Base-by-base conservation (phyloP, 1,284 basidiomycete species). In the Trichosporon sp. region DNA sequence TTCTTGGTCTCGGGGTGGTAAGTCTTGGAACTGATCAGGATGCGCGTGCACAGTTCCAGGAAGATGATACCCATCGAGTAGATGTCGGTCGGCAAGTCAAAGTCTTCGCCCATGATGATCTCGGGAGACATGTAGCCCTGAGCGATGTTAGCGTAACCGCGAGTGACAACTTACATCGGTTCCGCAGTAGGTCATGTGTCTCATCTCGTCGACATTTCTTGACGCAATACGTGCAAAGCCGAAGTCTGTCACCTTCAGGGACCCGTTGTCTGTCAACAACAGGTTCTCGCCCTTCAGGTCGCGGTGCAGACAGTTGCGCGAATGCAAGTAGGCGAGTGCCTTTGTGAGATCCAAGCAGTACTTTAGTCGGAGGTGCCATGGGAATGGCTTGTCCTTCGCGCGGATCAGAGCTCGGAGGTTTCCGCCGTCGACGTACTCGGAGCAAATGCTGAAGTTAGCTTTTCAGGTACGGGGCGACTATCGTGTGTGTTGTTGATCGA, bases 271-370 rank as follows among this genome's bases (percentile, higher is more conserved):
- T 0, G 95, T 98, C 48, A 98, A 90, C 43, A 98, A 89, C n/a
- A 98, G 87, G 79, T 99, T 99, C 85, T 98, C 96, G 54, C 95
- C 94, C 83, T 99, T 99, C 75, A 98, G 88, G 83, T 99, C 96
- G 16, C 88, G 85, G 73, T 89, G 88, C 70, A 89, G 84, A 76
- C 86, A 87, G 80, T 86, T 71, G 51, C 96, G 89, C 6, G 96
- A 95, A 78, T 98, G 96, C 4, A 99, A 90, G 82, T 98, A 99
- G 2, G 96, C 94, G n/a, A 98, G 88, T 0, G 96, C 95, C 12
- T 96, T 90, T 3, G 94, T 88, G 61, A 97, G 92, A 82, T 99
- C 96, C 8, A 91, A 96, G 32, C 96, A 94, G 83, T 98, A 98
- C 21, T 92, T 94, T 59, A 99, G 85, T 6, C 96, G 89, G 46